phyloP scores from a whole-genome alignment of 192 early-diverging fungal genomes.

The Coemansia sp. region DNA sequence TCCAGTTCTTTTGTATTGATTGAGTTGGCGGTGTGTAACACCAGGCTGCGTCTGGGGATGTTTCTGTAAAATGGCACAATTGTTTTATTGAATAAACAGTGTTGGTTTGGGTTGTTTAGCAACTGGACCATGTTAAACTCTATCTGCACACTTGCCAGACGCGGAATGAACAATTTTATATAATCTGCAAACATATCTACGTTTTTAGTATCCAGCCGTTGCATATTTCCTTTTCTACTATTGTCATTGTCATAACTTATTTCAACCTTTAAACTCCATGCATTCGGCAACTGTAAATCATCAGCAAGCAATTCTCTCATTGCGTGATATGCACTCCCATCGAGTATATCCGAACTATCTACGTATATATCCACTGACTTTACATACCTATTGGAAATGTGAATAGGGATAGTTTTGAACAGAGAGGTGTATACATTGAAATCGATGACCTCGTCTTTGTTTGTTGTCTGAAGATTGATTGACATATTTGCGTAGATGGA shows the following conservation, averaged over 20 bases:
- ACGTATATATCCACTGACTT: background rate
- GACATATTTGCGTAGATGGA: background rate
- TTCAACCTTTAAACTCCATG: background rate
- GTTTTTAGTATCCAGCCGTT: no score
- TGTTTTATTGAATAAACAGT: background rate
- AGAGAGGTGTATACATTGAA: background rate
- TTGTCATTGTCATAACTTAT: background rate
- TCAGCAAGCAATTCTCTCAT: no score
- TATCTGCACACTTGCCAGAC: background rate
- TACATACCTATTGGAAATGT: background rate
- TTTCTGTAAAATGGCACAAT: background rate
- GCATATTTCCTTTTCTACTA: background rate
- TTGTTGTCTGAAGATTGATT: background rate
- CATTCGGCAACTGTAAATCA: background rate
- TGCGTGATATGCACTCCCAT: background rate
- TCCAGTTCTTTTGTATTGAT: background rate
- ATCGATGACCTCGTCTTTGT: no score
- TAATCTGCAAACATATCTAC: background rate
- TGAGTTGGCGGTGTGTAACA: background rate
- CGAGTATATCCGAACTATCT: background rate
- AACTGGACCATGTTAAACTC: background rate
- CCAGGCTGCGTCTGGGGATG: background rate
- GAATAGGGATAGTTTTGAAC: background rate
- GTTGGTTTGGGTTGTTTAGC: background rate
- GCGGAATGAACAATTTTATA: background rate